These are phyloP conservation scores for Candida nitratophila DNA, from an alignment of 805 yeast species.

Conservation along the genomic window DNA sequence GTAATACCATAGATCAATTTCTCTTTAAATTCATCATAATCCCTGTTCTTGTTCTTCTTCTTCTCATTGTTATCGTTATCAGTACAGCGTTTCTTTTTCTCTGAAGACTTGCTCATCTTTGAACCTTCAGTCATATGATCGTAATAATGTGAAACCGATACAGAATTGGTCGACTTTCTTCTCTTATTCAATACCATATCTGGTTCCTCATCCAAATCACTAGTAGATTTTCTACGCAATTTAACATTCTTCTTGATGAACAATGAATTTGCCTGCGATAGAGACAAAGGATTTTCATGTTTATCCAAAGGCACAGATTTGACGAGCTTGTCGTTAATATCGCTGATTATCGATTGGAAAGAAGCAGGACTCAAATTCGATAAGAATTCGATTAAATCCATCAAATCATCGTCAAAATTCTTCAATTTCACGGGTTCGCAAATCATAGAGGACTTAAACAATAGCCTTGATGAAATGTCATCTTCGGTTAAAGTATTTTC, in stretches of 20 bases:
- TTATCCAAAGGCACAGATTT: background rate
- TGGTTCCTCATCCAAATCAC: background rate
- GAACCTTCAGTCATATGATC: background rate
- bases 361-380: conserved; percentile 16
- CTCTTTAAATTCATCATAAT: conserved; percentile 5
- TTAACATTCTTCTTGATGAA: conserved; percentile 2
- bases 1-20: conserved; percentile 19
- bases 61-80: background rate
- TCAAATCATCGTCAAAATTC: conserved; percentile 23
- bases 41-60: conserved; percentile 1
- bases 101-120: background rate
- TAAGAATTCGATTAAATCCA: conserved; percentile 25
- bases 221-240: background rate
- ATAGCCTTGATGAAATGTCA: background rate
- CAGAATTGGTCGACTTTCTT: background rate
- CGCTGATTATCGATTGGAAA: conserved; percentile 7
- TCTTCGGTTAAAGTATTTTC: no score
- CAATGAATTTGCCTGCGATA: conserved; percentile 17
- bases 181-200: no score
- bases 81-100: background rate
- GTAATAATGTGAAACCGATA: background rate
- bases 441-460: conserved; percentile 13
- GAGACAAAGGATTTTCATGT: background rate
- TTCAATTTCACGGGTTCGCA: conserved; percentile 25
- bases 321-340: conserved; percentile 4